Evolutionary conservation across 1,284 basidiomycete genomes (phyloP).

Genomic region (Apiotrichum siamense): DNA sequence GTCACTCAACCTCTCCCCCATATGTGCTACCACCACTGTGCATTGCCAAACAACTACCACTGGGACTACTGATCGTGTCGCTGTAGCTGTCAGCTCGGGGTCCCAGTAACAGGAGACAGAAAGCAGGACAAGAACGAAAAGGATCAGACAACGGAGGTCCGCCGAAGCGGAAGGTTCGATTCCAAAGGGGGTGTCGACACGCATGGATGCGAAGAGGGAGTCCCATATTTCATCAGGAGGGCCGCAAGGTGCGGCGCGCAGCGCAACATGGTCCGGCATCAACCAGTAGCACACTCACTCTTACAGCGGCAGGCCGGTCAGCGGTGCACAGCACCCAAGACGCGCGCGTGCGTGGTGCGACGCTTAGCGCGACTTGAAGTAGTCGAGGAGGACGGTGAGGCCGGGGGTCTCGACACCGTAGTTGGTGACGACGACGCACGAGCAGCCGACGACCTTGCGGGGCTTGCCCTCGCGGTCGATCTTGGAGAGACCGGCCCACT

Average conservation of each 20-base stretch:
- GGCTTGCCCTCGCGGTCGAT: conserved; percentile 99
- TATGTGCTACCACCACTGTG: not conserved
- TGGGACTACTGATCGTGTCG: not conserved
- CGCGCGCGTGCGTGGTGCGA: not conserved
- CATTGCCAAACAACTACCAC: not conserved
- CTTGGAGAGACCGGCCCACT: conserved; percentile 98
- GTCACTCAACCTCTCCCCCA: too few relatives aligned
- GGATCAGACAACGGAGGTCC: conserved; percentile 45
- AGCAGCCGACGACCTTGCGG: conserved; percentile 92
- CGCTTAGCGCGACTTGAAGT: conserved; percentile 49
- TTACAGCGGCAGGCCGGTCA: too few relatives aligned
- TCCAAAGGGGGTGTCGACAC: conserved; percentile 48
- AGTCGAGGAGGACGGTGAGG: conserved; percentile 88
- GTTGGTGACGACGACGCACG: conserved; percentile 97
- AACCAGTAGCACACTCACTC: conserved; percentile 1
- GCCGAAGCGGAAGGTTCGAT: conserved; percentile 49
- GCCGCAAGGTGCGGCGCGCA: too few relatives aligned
- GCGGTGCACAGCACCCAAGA: not conserved
- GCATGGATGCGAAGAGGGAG: conserved; percentile 48
- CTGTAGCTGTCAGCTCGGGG: not conserved
- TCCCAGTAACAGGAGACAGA: not conserved
- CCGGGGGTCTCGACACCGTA: conserved; percentile 95
- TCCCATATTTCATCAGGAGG: conserved; percentile 47
- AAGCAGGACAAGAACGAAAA: not conserved
- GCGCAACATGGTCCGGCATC: too few relatives aligned